Conservation (phyloP, 306 rosid genomes). For the Quercus variabilis region DNA sequence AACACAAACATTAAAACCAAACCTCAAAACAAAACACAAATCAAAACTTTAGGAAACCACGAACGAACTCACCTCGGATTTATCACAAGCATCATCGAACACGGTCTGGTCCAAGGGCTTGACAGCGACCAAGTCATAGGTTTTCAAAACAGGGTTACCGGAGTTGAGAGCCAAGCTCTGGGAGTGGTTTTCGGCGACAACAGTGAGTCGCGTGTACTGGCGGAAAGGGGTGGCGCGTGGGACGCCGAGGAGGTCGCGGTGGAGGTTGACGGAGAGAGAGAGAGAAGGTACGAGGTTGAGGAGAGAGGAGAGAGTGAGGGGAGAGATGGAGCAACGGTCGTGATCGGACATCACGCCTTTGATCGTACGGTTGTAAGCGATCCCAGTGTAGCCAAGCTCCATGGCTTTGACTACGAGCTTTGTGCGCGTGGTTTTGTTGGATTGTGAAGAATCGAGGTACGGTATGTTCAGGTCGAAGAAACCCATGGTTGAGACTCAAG, state of each 20-base stretch:
- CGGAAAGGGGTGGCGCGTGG: constrained; percentile 15
- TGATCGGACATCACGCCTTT: constrained; percentile 86
- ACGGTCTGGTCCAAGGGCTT: constrained; percentile 58
- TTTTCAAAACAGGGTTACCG: constrained; percentile 77
- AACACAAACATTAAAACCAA: no score
- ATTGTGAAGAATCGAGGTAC: constrained; percentile 32
- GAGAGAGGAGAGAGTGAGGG: constrained; percentile 49
- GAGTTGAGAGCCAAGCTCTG: constrained; percentile 64
- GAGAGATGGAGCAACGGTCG: constrained; percentile 72
- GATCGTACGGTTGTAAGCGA: constrained; percentile 83
- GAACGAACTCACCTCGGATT: constrained; percentile 44
- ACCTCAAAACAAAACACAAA: no score
- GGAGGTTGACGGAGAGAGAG: constrained; percentile 59
- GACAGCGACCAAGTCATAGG: constrained; percentile 77
- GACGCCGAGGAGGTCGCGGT: constrained; percentile 61
- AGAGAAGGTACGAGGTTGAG: constrained; percentile 20
- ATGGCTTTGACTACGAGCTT: constrained; percentile 63
- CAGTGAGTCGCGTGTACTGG: constrained; percentile 37
- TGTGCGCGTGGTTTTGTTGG: constrained; percentile 43
- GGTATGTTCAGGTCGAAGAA: constrained; percentile 91
- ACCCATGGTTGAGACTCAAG: constrained; percentile 37
- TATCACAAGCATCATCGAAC: constrained; percentile 76
- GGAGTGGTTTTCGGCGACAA: constrained; percentile 35
- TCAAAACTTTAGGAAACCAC: background rate
- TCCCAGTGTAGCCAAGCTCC: constrained; percentile 87